phyloP scores from a whole-genome alignment of 768 basidiomycete genomes.

The Austroboletus festivus region DNA sequence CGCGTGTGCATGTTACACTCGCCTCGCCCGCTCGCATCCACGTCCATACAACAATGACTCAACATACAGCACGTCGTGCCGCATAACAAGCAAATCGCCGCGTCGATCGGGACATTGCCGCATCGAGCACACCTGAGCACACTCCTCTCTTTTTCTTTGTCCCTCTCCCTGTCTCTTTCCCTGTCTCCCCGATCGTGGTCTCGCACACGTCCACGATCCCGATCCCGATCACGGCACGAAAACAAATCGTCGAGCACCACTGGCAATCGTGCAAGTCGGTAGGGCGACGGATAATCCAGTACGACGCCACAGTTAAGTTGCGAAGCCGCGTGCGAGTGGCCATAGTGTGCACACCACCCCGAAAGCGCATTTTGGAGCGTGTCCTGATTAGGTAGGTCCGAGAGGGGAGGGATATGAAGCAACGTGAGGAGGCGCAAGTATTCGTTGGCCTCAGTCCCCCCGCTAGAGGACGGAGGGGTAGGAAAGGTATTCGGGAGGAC shows the following conservation, averaged over 20 bases:
- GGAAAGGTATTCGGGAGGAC: conserved; percentile 64
- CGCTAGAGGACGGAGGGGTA: conserved; percentile 33
- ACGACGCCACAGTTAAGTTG: conserved; percentile 77
- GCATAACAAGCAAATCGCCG: conserved; percentile 90
- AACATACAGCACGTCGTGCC: conserved; percentile 86
- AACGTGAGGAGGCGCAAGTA: conserved; percentile 72
- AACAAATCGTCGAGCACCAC: conserved; percentile 81
- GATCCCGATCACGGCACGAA: too few species aligned
- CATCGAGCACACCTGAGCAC: conserved; percentile 75
- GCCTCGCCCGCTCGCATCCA: conserved; percentile 55
- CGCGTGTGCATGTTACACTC: conserved; percentile 96
- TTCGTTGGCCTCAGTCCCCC: conserved; percentile 53
- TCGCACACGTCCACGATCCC: too few species aligned
- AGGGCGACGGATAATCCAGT: conserved; percentile 79
- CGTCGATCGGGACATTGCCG: conserved; percentile 73
- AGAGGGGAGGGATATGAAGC: conserved; percentile 77
- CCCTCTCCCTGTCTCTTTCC: too few species aligned
- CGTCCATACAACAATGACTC: conserved; percentile 86
- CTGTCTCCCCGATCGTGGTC: too few species aligned
- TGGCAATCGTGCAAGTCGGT: conserved; percentile 82
- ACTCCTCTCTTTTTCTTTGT: too few species aligned
- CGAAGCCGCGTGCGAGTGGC: conserved; percentile 72
- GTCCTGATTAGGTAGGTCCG: conserved; percentile 77
- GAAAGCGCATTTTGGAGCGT: conserved; percentile 86
- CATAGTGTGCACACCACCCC: conserved; percentile 89